Evolutionary conservation across 805 yeast genomes (phyloP).

Genomic region (Suhomyces sp.): DNA sequence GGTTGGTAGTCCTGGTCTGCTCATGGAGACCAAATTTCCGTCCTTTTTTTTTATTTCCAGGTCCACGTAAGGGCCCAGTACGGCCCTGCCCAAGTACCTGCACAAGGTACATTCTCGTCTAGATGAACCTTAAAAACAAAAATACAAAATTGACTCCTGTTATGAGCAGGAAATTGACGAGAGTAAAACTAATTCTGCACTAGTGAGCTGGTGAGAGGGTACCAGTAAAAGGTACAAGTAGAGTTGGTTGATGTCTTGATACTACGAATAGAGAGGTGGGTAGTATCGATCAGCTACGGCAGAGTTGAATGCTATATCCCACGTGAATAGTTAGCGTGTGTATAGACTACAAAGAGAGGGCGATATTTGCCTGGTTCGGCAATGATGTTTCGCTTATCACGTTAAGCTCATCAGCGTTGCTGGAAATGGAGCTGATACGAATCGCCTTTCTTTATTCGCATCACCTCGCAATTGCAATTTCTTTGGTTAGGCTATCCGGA

Average conservation of each 20-base stretch:
- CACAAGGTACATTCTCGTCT: conserved; percentile 2
- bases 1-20: not conserved
- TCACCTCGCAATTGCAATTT: not conserved
- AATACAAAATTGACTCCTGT: not conserved
- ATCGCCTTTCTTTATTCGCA: not conserved
- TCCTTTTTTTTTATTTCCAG: not conserved
- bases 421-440: not conserved
- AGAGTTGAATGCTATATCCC: not conserved
- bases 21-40: not conserved
- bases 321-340: not conserved
- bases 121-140: conserved; percentile 1
- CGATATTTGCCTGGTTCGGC: not conserved
- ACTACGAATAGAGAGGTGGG: not conserved
- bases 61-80: not conserved
- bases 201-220: not conserved
- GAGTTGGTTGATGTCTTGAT: not conserved
- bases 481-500: not conserved
- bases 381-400: not conserved
- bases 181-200: not conserved
- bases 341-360: not conserved
- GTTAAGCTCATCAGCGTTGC: not conserved
- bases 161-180: not conserved
- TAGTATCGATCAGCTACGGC: not conserved
- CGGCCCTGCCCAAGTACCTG: conserved; percentile 2
- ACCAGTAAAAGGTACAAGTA: not conserved